Percentiles rank a stretch among this genome's conserved stretches.
Evolutionary conservation across 768 basidiomycete species (phyloP).

Genomic region (Rhizopogon sp.): DNA sequence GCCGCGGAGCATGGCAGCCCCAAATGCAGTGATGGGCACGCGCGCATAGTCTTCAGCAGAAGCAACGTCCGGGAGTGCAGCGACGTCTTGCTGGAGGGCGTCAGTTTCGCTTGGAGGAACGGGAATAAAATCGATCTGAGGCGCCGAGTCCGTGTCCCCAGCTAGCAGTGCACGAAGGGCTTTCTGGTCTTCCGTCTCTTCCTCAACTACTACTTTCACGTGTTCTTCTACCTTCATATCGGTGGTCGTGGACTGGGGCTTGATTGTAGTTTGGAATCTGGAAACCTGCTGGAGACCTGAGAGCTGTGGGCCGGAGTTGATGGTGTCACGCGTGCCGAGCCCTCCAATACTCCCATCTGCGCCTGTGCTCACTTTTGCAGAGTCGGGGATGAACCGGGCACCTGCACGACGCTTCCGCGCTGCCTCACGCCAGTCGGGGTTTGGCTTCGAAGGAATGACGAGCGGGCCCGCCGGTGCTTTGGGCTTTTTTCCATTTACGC

Average conservation of each 20-base stretch:
- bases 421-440: conserved; percentile 85
- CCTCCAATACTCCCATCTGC: conserved; percentile 74
- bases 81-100: conserved; percentile 80
- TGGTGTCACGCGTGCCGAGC: conserved; percentile 65
- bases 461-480: conserved; percentile 53
- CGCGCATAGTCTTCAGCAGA: conserved; percentile 84
- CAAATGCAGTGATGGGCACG: conserved; percentile 89
- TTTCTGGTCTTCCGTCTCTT: conserved; percentile 70
- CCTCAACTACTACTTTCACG: conserved; percentile 26
- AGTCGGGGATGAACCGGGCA: conserved; percentile 55
- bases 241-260: background rate
- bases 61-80: conserved; percentile 69
- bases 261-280: conserved; percentile 10
- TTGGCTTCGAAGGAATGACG: conserved; percentile 82
- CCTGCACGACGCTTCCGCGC: conserved; percentile 53
- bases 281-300: conserved; percentile 53
- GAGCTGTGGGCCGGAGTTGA: conserved; percentile 71
- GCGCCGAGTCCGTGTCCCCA: conserved; percentile 30
- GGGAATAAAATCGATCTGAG: conserved; percentile 59
- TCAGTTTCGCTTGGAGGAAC: conserved; percentile 67
- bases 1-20: conserved; percentile 86
- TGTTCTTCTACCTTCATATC: conserved; percentile 18
- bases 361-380: conserved; percentile 50
- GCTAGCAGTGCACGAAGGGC: conserved; percentile 80
- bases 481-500: conserved; percentile 38